Conservation (phyloP, 176 grass and related monocot species). For the Ananas comosus region DNA sequence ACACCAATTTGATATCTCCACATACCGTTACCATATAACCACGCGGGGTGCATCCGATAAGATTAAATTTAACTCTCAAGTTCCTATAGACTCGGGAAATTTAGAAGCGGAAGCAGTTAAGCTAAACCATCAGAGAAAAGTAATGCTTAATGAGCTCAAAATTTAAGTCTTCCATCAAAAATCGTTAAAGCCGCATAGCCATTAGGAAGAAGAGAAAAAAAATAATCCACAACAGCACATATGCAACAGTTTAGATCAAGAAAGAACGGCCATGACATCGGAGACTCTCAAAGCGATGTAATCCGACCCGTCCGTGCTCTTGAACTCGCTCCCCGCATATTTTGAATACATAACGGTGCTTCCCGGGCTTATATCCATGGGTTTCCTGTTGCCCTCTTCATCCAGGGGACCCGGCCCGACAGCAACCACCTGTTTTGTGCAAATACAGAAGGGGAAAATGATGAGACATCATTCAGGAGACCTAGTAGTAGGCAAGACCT, state of each 20-base stretch:
- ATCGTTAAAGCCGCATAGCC: no score
- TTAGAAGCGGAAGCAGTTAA: no score
- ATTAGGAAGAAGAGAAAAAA: no score
- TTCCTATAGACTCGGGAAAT: no score
- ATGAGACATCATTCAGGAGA: not conserved
- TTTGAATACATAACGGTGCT: slow-evolving; percentile 69
- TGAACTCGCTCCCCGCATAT: slow-evolving; percentile 54
- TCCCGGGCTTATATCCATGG: slow-evolving; percentile 18
- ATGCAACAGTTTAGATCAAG: slow-evolving; percentile 5
- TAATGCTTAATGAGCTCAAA: no score
- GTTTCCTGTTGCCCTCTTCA: slow-evolving; percentile 57
- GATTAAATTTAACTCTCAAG: no score
- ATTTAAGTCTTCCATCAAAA: no score
- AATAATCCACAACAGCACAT: not conserved
- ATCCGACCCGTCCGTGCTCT: slow-evolving; percentile 39
- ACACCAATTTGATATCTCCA: no score
- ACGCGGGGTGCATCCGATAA: no score
- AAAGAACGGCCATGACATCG: slow-evolving; percentile 64
- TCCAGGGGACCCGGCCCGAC: slow-evolving; percentile 59
- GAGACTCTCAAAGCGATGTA: slow-evolving; percentile 59
- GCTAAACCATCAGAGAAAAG: no score
- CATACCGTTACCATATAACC: no score
- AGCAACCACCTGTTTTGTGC: slow-evolving; percentile 42
- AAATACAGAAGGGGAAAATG: not conserved
- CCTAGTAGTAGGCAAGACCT: not conserved